Evolutionary conservation across 805 yeast genomes (phyloP).

Genomic region (Pichia ethanolica): DNA sequence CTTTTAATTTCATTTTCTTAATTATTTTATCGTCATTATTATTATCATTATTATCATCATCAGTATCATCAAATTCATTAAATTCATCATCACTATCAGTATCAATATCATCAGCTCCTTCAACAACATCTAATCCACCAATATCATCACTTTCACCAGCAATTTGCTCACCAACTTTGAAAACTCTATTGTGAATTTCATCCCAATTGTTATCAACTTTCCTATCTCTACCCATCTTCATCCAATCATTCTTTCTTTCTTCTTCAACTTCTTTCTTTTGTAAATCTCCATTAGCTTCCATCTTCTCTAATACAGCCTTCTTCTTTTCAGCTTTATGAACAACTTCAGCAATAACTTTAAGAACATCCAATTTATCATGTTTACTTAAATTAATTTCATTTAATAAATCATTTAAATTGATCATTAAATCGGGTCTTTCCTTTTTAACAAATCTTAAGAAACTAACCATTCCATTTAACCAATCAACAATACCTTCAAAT

Average conservation of each 20-base stretch:
- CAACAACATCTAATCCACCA: constrained; percentile 16
- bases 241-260: constrained; percentile 16
- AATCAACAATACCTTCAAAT: constrained; percentile 61
- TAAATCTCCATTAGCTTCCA: constrained; percentile 13
- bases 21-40: neutral
- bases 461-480: constrained; percentile 64
- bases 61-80: neutral
- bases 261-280: neutral
- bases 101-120: neutral
- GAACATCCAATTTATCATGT: constrained; percentile 18
- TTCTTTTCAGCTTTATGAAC: constrained; percentile 32
- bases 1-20: neutral
- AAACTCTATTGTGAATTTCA: constrained; percentile 30
- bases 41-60: neutral
- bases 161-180: constrained; percentile 11
- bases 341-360: constrained; percentile 35
- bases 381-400: neutral
- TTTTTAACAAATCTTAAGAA: constrained; percentile 57
- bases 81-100: neutral
- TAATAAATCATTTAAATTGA: constrained; percentile 39
- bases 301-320: constrained; percentile 32
- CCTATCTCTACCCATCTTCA: constrained; percentile 18
- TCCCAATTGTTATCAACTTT: constrained; percentile 37
- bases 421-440: constrained; percentile 30
- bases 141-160: constrained; percentile 2